phyloP scores from a whole-genome alignment of 140 eudicot genomes.

The Senecio squalidus region DNA sequence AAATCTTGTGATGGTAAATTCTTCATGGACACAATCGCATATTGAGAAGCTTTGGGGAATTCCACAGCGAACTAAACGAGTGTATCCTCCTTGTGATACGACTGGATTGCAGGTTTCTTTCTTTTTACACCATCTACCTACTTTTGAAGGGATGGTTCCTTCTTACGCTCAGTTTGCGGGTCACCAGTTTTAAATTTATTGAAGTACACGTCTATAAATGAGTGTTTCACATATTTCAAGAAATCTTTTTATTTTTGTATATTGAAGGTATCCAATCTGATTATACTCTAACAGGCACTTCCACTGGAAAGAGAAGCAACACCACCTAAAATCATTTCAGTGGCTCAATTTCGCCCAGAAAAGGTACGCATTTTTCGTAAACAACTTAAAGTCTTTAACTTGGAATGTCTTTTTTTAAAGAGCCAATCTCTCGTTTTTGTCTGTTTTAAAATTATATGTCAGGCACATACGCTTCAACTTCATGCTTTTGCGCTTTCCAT shows the following conservation, averaged over 20 bases:
- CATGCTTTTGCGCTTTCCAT: constrained; percentile 81
- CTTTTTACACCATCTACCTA: neutral
- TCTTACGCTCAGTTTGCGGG: neutral
- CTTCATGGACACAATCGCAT: constrained; percentile 93
- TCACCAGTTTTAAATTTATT: constrained; percentile 1
- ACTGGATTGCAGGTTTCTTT: constrained; percentile 81
- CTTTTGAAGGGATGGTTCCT: constrained; percentile 2
- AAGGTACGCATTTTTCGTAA: constrained; percentile 56
- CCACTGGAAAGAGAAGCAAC: constrained; percentile 63
- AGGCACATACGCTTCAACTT: constrained; percentile 88
- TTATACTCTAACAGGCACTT: constrained; percentile 52
- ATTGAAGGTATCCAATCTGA: constrained; percentile 19
- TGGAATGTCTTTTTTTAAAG: constrained; percentile 20
- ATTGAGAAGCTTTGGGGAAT: constrained; percentile 86
- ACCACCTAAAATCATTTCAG: constrained; percentile 64
- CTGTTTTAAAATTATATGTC: constrained; percentile 10
- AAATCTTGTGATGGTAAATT: constrained; percentile 88
- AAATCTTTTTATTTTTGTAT: neutral
- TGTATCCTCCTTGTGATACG: constrained; percentile 98
- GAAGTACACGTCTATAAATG: neutral
- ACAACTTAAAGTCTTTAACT: constrained; percentile 21
- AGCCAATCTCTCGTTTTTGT: neutral
- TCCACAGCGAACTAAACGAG: constrained; percentile 56
- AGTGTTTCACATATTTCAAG: neutral
- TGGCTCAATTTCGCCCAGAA: constrained; percentile 99